Conservation (phyloP, 768 basidiomycete genomes). For the Xerocomellus dryophilus region DNA sequence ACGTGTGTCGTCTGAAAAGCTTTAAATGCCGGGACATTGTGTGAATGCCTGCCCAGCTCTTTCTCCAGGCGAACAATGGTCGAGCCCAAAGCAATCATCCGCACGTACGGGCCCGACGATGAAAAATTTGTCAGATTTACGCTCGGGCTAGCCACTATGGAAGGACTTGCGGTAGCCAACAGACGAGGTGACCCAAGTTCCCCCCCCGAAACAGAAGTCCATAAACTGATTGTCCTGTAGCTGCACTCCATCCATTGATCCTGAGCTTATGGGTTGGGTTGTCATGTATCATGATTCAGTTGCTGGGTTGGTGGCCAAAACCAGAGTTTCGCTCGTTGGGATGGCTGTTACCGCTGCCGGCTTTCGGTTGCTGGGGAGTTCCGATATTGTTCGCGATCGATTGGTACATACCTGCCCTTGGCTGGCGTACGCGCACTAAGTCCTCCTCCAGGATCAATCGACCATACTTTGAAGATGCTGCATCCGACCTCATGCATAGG, state of each 20-base stretch:
- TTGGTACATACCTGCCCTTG: slow-evolving; percentile 45
- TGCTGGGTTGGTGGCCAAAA: slow-evolving; percentile 68
- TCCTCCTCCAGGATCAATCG: slow-evolving; percentile 58
- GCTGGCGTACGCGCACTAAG: neutral
- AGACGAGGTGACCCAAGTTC: slow-evolving; percentile 40
- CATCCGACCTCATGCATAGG: slow-evolving; percentile 49
- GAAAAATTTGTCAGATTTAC: slow-evolving; percentile 60
- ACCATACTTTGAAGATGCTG: slow-evolving; percentile 56
- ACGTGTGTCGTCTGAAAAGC: slow-evolving; percentile 4
- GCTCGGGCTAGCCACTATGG: slow-evolving; percentile 64
- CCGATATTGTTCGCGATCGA: slow-evolving; percentile 66
- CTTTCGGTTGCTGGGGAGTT: slow-evolving; percentile 59
- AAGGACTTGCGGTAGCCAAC: slow-evolving; percentile 66
- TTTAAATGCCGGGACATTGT: neutral
- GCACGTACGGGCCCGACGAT: slow-evolving; percentile 49
- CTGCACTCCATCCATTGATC: slow-evolving; percentile 62
- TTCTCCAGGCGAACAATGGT: slow-evolving; percentile 34
- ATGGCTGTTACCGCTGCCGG: slow-evolving; percentile 61
- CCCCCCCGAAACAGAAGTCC: neutral
- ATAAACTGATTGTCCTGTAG: slow-evolving; percentile 1
- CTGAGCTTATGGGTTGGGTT: slow-evolving; percentile 60
- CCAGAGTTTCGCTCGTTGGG: slow-evolving; percentile 41
- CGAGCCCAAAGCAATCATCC: slow-evolving; percentile 47
- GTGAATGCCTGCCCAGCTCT: neutral
- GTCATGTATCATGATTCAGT: slow-evolving; percentile 55